phyloP scores from a whole-genome alignment of 2,329 filamentous ascomycete species.

The Dothiorella sarmentorum region DNA sequence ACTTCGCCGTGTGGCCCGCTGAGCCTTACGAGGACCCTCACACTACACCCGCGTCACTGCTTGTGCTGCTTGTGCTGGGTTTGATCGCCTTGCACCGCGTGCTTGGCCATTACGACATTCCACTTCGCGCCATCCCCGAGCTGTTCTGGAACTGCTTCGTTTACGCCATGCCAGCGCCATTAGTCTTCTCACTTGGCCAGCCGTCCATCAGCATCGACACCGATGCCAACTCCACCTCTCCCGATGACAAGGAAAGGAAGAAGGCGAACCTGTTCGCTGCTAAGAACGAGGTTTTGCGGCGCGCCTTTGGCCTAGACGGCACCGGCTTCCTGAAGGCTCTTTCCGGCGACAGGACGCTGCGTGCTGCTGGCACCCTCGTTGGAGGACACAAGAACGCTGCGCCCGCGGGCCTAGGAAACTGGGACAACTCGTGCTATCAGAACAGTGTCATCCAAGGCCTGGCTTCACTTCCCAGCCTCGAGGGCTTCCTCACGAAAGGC shows the following conservation, averaged over 20 bases:
- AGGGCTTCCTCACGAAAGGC: slow-evolving; percentile 55
- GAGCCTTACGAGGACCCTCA: not conserved
- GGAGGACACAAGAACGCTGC: slow-evolving; percentile 28
- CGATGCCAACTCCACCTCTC: slow-evolving; percentile 4
- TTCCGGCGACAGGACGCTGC: slow-evolving; percentile 35
- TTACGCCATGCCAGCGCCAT: slow-evolving; percentile 52
- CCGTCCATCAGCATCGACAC: not conserved
- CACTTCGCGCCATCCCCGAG: slow-evolving; percentile 37
- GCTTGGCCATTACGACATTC: slow-evolving; percentile 28
- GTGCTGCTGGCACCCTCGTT: slow-evolving; percentile 25
- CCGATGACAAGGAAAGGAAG: slow-evolving; percentile 21
- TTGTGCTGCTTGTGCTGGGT: slow-evolving; percentile 15
- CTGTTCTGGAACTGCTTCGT: slow-evolving; percentile 62
- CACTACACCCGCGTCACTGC: not conserved
- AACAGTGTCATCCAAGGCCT: slow-evolving; percentile 87
- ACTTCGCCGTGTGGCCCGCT: slow-evolving; percentile 4
- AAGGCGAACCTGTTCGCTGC: slow-evolving; percentile 22
- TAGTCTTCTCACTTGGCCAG: slow-evolving; percentile 57
- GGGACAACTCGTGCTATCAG: slow-evolving; percentile 95
- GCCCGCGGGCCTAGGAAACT: slow-evolving; percentile 73
- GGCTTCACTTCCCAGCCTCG: slow-evolving; percentile 69
- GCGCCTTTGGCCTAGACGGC: slow-evolving; percentile 38
- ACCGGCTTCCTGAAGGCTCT: slow-evolving; percentile 37
- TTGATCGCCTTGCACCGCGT: slow-evolving; percentile 23
- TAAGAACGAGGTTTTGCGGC: slow-evolving; percentile 37